Evolutionary conservation across 2,329 filamentous ascomycete genomes (phyloP).

Genomic region (Herpotrichia juniperi): DNA sequence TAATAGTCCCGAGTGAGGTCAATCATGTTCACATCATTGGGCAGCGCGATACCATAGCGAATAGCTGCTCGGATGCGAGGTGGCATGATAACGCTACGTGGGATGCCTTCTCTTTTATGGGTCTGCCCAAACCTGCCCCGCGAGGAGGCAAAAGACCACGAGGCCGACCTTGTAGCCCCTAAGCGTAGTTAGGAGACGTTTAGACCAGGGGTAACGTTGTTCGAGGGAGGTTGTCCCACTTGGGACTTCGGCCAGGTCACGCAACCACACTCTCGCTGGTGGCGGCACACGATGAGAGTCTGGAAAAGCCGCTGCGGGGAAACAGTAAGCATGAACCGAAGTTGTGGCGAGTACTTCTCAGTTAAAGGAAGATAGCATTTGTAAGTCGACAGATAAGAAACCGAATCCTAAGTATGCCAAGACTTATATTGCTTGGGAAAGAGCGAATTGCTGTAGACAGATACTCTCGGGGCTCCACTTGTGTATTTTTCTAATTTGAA

Average conservation of each 20-base stretch:
- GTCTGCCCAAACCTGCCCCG: conserved; percentile 9
- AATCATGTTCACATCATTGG: neutral
- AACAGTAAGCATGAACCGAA: neutral
- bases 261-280: neutral
- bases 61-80: neutral
- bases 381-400: neutral
- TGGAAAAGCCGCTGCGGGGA: neutral
- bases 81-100: neutral
- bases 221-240: neutral
- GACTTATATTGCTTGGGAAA: neutral
- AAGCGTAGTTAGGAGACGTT: conserved; percentile 1
- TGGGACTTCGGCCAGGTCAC: neutral
- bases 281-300: neutral
- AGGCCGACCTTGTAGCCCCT: neutral
- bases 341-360: neutral
- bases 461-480: neutral
- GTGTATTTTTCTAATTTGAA: too few species aligned
- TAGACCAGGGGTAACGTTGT: neutral
- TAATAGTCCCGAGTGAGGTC: neutral
- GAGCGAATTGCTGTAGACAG: neutral
- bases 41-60: neutral
- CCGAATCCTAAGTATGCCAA: neutral
- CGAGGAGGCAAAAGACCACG: neutral
- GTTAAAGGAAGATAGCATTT: too few species aligned
- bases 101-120: conserved; percentile 2